Percentiles rank a stretch among this genome's conserved stretches.
Evolutionary conservation across 1,139 yeast genomes (phyloP).

Genomic region (Saccharomyces pastorianus): DNA sequence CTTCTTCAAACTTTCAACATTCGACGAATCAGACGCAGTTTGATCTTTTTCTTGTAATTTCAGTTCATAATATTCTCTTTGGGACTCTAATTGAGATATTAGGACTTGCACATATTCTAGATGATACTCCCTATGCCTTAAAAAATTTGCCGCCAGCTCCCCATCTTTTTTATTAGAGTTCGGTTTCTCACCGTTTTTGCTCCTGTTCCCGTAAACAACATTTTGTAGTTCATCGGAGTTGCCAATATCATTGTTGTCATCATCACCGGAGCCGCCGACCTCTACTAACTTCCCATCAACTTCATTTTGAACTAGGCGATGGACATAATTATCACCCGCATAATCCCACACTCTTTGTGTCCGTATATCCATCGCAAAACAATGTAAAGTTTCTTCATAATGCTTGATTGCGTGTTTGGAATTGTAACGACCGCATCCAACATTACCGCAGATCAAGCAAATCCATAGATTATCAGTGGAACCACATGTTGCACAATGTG

Average conservation of each 20-base stretch:
- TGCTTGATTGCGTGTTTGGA: conserved; percentile 83
- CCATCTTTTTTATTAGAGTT: conserved; percentile 16
- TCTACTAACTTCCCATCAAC: conserved; percentile 81
- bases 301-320: conserved; percentile 74
- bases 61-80: conserved; percentile 73
- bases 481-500: conserved; percentile 40
- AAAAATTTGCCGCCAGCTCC: conserved; percentile 27
- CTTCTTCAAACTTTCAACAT: conserved; percentile 30
- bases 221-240: neutral
- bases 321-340: conserved; percentile 87
- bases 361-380: conserved; percentile 82
- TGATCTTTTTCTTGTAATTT: conserved; percentile 36
- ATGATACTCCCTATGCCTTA: conserved; percentile 49
- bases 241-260: neutral
- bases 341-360: conserved; percentile 95
- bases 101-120: conserved; percentile 74
- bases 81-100: conserved; percentile 80
- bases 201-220: neutral
- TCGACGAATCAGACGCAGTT: conserved; percentile 21
- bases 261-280: conserved; percentile 29
- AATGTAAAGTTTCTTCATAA: conserved; percentile 69
- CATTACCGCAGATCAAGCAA: conserved; percentile 79
- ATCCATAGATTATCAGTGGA: conserved; percentile 75
- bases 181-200: conserved; percentile 6
- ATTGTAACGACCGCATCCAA: conserved; percentile 88